Conservation (phyloP, 2,329 filamentous ascomycete genomes). For the Taxawa tesnikishii region DNA sequence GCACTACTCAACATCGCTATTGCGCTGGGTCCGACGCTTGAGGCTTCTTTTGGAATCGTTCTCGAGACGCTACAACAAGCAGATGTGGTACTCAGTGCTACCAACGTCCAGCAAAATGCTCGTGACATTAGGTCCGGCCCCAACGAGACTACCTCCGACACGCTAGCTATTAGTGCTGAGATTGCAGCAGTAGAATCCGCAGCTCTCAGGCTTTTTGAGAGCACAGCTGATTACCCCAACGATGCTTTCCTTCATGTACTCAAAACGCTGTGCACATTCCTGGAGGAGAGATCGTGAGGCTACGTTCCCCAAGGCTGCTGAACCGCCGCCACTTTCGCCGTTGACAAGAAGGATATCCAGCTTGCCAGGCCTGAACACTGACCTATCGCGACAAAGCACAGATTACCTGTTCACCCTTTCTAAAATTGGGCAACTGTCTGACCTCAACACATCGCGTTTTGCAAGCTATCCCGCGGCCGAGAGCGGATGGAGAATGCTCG, state of each 20-base stretch:
- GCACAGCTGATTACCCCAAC: constrained; percentile 81
- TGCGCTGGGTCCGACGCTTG: constrained; percentile 77
- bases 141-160: constrained; percentile 13
- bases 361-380: constrained; percentile 28
- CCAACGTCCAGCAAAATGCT: constrained; percentile 16
- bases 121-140: constrained; percentile 11
- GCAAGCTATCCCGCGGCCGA: constrained; percentile 51
- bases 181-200: constrained; percentile 82
- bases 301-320: constrained; percentile 7
- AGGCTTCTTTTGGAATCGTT: constrained; percentile 77
- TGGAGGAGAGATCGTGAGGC: constrained; percentile 26
- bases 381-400: constrained; percentile 23
- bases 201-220: constrained; percentile 76
- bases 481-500: constrained; percentile 67
- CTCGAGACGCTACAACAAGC: constrained; percentile 88
- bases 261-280: constrained; percentile 58
- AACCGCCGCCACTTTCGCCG: constrained; percentile 12
- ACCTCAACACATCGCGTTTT: constrained; percentile 45
- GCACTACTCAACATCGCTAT: constrained; percentile 93
- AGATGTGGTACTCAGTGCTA: constrained; percentile 61
- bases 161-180: constrained; percentile 50
- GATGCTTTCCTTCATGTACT: constrained; percentile 68
- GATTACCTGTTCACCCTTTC: constrained; percentile 36
- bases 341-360: constrained; percentile 25
- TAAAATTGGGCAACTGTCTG: constrained; percentile 33